Evolutionary conservation across 2,329 filamentous ascomycete genomes (phyloP).

Genomic region (Calonectria crousiana): DNA sequence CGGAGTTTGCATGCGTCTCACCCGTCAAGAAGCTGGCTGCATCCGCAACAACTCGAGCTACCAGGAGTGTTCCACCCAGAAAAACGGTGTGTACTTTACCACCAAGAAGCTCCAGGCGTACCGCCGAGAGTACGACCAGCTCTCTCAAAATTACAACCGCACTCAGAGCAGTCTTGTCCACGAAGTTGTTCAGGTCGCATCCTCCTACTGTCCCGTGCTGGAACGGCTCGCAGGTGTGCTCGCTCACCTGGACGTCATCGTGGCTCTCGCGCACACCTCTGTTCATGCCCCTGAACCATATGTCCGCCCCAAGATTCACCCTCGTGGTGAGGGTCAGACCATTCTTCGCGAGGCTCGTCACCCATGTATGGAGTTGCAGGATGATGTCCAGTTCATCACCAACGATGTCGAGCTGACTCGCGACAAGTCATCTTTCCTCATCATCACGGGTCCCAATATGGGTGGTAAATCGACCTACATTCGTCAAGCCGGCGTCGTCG

Average conservation of each 20-base stretch:
- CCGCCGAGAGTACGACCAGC: slow-evolving; percentile 91
- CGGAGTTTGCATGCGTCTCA: slow-evolving; percentile 96
- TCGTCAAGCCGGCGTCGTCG: slow-evolving; percentile 95
- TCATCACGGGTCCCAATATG: slow-evolving; percentile 99
- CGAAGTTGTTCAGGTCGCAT: slow-evolving; percentile 92
- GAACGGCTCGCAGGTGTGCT: slow-evolving; percentile 90
- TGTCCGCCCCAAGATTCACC: slow-evolving; percentile 89
- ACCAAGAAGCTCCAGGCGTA: slow-evolving; percentile 83
- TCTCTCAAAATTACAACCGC: slow-evolving; percentile 93
- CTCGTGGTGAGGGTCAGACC: slow-evolving; percentile 88
- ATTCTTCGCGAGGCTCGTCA: slow-evolving; percentile 93
- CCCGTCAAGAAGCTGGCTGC: slow-evolving; percentile 88
- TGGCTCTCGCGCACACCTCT: slow-evolving; percentile 92
- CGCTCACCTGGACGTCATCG: slow-evolving; percentile 94
- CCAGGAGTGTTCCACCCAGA: slow-evolving; percentile 96
- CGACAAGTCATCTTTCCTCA: slow-evolving; percentile 87
- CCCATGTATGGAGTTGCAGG: slow-evolving; percentile 98
- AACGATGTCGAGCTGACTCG: slow-evolving; percentile 90
- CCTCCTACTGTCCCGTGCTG: slow-evolving; percentile 93
- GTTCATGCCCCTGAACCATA: slow-evolving; percentile 94
- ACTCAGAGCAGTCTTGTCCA: slow-evolving; percentile 91
- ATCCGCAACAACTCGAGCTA: slow-evolving; percentile 93
- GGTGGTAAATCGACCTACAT: slow-evolving; percentile 99
- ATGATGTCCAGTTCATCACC: slow-evolving; percentile 98
- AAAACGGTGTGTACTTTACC: slow-evolving; percentile 99